These are phyloP conservation scores for Arabis alpina DNA, from an alignment of 345 rosid genomes.

Conservation along the genomic window DNA sequence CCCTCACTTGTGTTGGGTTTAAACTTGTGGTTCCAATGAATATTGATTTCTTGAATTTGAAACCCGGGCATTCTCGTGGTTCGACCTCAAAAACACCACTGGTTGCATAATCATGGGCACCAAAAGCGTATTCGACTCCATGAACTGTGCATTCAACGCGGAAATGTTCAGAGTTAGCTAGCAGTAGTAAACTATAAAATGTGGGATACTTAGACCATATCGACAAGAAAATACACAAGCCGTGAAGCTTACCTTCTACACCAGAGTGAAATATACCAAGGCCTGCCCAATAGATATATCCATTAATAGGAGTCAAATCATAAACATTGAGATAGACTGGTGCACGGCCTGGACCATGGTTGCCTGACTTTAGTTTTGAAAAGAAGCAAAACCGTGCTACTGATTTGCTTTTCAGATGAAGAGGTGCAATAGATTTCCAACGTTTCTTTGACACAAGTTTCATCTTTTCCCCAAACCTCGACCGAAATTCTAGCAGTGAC, in stretches of 20 bases:
- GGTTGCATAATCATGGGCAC: conserved; percentile 88
- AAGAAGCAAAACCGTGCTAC: conserved; percentile 74
- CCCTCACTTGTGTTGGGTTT: conserved; percentile 80
- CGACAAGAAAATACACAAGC: conserved; percentile 24
- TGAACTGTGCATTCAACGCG: conserved; percentile 57
- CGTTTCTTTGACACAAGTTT: conserved; percentile 60
- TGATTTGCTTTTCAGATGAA: conserved; percentile 61
- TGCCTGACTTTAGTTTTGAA: conserved; percentile 63
- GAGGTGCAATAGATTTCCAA: conserved; percentile 65
- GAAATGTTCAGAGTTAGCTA: conserved; percentile 10
- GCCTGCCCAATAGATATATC: conserved; percentile 97
- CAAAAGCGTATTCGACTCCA: conserved; percentile 96
- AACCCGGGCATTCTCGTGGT: conserved; percentile 92
- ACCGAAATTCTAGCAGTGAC: conserved; percentile 38
- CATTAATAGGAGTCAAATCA: conserved; percentile 86
- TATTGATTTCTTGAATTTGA: conserved; percentile 89
- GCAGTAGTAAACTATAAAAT: conserved; percentile 9
- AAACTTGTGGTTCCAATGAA: conserved; percentile 85
- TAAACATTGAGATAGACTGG: conserved; percentile 95
- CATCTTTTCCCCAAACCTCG: conserved; percentile 59
- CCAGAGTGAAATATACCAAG: conserved; percentile 97
- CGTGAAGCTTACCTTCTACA: conserved; percentile 74
- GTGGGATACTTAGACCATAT: background rate
- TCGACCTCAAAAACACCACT: conserved; percentile 97
- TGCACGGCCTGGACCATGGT: conserved; percentile 60